Base-by-base conservation (phyloP, 2,329 filamentous ascomycete species). In the Cryphonectria naterciae region DNA sequence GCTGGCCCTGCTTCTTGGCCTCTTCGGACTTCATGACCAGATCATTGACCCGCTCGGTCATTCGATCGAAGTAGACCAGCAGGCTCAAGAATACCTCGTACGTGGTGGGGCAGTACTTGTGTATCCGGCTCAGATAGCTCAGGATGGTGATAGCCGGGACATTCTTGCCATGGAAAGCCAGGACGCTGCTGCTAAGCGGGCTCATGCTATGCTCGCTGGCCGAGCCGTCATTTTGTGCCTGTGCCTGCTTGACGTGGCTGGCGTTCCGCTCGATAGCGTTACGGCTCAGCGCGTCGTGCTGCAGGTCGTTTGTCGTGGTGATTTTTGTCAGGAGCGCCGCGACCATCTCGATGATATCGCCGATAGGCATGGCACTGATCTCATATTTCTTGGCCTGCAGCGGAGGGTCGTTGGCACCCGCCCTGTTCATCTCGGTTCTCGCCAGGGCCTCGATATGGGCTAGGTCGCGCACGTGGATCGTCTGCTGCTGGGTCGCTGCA, bases 281-380 rank as follows among this genome's bases (percentile, higher is more conserved):
- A 69, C 94, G 89, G 81, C 98, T 94, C 74, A 97, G 82, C 74
- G 95, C 93, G 79, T 98, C 94, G 81, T 98, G 95, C 79, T 98
- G 95, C 67, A 92, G 85, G 79, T 99, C 96, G 79, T 99, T 99
- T 70, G 95, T 98, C 4, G 93, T 94, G 7, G 96, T 98, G 76
- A 99, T 99, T 81, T 98, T 98, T 70, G 95, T 97, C 73, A 99
- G 85, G 35, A 99, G 87, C 8, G 95, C 96, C 5, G 96, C 96
- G 4, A 99, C 96, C 96, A 99, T 98, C 81, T 98, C 95, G 79
- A 99, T 99, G 75, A 99, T 93, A 78, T 99, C 95, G 74, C 92
- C 90, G 69, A 98, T 97, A 67, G 96, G 96, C 95, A 99, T 98
- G 68, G 90, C 93, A 82, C 95, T 98, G 76, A 99, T 98, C 81